phyloP scores from a whole-genome alignment of 2,329 filamentous ascomycete species.

The Pezicula carpinea region DNA sequence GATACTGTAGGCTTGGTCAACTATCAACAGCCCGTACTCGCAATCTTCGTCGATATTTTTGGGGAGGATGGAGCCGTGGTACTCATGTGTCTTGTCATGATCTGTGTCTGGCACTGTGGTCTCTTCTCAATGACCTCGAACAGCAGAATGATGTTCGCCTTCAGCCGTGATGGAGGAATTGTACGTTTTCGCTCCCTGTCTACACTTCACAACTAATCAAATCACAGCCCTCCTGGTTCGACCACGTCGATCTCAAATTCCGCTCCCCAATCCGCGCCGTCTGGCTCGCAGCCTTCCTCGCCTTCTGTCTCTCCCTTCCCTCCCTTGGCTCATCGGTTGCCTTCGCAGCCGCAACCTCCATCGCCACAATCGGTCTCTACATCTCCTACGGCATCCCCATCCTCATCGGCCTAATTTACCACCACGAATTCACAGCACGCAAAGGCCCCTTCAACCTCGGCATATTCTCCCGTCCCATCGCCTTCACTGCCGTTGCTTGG shows the following conservation, averaged over 20 bases:
- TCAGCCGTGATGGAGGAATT: conserved; percentile 50
- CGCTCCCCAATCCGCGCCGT: conserved; percentile 46
- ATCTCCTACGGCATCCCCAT: conserved; percentile 55
- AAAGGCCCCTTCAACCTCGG: conserved; percentile 54
- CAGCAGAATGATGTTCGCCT: conserved; percentile 56
- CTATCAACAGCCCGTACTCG: conserved; percentile 50
- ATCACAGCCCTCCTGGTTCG: conserved; percentile 43
- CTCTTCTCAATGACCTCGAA: conserved; percentile 54
- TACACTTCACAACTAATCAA: background rate
- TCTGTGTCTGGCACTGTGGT: conserved; percentile 58
- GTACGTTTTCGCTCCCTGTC: conserved; percentile 16
- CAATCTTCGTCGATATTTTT: conserved; percentile 54
- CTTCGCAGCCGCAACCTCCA: conserved; percentile 53
- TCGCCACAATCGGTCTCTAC: conserved; percentile 55
- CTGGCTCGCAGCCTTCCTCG: conserved; percentile 49
- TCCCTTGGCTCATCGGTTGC: conserved; percentile 50
- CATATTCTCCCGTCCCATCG: conserved; percentile 40
- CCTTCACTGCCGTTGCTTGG: conserved; percentile 43
- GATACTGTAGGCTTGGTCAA: conserved; percentile 35
- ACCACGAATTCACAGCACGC: conserved; percentile 39
- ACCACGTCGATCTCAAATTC: conserved; percentile 46
- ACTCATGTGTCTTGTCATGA: conserved; percentile 49
- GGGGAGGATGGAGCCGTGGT: conserved; percentile 50
- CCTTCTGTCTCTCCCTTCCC: conserved; percentile 51
- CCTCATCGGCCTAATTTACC: conserved; percentile 48